Evolutionary conservation across 2,329 filamentous ascomycete genomes (phyloP).

Genomic region (Cordyceps javanica): DNA sequence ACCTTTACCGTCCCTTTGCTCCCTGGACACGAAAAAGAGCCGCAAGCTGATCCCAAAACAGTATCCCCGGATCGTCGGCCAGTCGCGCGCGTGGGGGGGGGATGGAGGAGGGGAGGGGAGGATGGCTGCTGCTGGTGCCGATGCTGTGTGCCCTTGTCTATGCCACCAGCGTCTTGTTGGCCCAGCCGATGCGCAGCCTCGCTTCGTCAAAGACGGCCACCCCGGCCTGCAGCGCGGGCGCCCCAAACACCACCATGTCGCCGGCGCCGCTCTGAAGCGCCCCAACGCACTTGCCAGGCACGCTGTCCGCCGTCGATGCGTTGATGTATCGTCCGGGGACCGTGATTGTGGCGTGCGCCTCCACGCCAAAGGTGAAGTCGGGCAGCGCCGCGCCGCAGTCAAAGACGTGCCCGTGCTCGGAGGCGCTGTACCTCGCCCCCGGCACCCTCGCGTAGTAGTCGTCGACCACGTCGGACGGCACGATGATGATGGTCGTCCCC

Average conservation of each 20-base stretch:
- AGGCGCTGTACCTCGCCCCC: not conserved
- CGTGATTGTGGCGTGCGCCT: conserved; percentile 30
- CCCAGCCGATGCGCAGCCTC: conserved; percentile 1
- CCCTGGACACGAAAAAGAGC: not conserved
- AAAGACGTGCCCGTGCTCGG: conserved; percentile 25
- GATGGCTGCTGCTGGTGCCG: too few relatives aligned
- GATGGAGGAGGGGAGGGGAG: too few relatives aligned
- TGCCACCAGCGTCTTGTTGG: conserved; percentile 9
- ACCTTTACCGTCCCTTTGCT: not conserved
- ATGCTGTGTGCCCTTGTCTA: not conserved
- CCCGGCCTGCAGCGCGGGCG: conserved; percentile 4
- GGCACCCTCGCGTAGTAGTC: conserved; percentile 35
- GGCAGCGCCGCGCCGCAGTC: conserved; percentile 39
- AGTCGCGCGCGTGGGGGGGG: too few relatives aligned
- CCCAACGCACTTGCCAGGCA: not conserved
- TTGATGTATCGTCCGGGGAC: conserved; percentile 2
- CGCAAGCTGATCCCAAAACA: not conserved
- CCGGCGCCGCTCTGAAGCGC: conserved; percentile 2
- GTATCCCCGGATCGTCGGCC: not conserved
- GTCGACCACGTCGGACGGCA: conserved; percentile 44
- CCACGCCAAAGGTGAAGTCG: conserved; percentile 41
- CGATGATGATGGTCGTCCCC: conserved; percentile 57
- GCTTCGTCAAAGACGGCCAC: conserved; percentile 8
- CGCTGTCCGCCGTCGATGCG: not conserved
- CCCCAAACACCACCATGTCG: conserved; percentile 9